These are phyloP conservation scores for Aspergillus bridgeri DNA, from an alignment of 495 filamentous ascomycete species.

Conservation along the genomic window DNA sequence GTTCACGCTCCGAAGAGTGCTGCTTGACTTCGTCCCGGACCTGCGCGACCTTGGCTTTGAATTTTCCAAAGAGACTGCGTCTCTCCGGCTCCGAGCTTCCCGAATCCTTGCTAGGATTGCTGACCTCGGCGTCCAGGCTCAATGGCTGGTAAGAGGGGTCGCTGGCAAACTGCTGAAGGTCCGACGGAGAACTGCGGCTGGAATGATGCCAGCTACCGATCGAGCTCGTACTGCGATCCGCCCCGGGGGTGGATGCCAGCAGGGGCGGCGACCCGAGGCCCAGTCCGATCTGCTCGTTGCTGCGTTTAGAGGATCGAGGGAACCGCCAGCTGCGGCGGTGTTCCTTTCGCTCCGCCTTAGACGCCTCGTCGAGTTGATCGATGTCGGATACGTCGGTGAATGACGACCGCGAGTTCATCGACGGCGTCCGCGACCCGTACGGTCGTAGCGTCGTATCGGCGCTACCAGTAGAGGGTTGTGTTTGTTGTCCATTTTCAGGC, in stretches of 20 bases:
- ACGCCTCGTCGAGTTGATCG: slow-evolving; percentile 62
- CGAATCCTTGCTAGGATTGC: slow-evolving; percentile 33
- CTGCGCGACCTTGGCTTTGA: slow-evolving; percentile 80
- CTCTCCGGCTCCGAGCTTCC: slow-evolving; percentile 50
- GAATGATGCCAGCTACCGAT: slow-evolving; percentile 54
- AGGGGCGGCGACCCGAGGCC: slow-evolving; percentile 47
- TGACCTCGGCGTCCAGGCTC: slow-evolving; percentile 36
- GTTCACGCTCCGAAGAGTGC: slow-evolving; percentile 52
- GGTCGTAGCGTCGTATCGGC: slow-evolving; percentile 57
- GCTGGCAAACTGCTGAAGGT: slow-evolving; percentile 27
- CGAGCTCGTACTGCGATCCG: slow-evolving; percentile 66
- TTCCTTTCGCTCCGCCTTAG: slow-evolving; percentile 62
- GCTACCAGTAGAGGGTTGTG: slow-evolving; percentile 13
- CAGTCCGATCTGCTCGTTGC: slow-evolving; percentile 49
- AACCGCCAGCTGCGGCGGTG: slow-evolving; percentile 66
- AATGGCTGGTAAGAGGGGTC: slow-evolving; percentile 41
- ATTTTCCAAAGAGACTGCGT: slow-evolving; percentile 76
- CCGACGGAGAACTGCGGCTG: slow-evolving; percentile 27
- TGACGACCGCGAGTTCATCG: slow-evolving; percentile 67
- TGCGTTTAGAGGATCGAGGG: slow-evolving; percentile 52
- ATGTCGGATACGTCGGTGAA: slow-evolving; percentile 73
- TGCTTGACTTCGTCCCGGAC: slow-evolving; percentile 67
- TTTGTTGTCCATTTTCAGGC: slow-evolving; percentile 14
- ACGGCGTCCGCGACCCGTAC: slow-evolving; percentile 63
- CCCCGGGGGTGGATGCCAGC: slow-evolving; percentile 59